Evolutionary conservation across 2,329 filamentous ascomycete genomes (phyloP).

Genomic region (Mariannaea elegans): DNA sequence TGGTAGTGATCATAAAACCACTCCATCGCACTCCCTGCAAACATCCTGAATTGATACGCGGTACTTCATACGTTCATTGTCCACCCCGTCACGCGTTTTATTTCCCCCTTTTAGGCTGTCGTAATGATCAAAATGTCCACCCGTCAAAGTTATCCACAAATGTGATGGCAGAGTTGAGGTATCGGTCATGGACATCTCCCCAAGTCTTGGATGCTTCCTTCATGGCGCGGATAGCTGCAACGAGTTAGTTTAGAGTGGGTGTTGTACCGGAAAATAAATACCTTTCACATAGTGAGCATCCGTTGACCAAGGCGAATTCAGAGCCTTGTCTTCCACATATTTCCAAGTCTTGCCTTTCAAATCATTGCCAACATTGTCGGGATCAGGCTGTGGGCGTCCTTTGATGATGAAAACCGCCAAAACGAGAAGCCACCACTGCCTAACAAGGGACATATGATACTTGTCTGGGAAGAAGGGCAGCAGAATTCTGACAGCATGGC

Average conservation of each 20-base stretch:
- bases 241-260: slow-evolving; percentile 6
- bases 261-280: slow-evolving; percentile 40
- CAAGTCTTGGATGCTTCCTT: slow-evolving; percentile 78
- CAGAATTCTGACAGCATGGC: slow-evolving; percentile 87
- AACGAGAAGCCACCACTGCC: slow-evolving; percentile 90
- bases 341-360: slow-evolving; percentile 77
- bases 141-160: slow-evolving; percentile 79
- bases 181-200: slow-evolving; percentile 73
- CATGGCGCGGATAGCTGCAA: slow-evolving; percentile 74
- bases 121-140: slow-evolving; percentile 60
- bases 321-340: slow-evolving; percentile 75
- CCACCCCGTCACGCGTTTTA: not conserved
- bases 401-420: slow-evolving; percentile 81
- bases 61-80: not conserved
- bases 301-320: slow-evolving; percentile 71
- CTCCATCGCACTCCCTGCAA: no score
- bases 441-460: slow-evolving; percentile 77
- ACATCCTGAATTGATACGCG: no score
- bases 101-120: not conserved
- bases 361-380: slow-evolving; percentile 68
- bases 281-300: slow-evolving; percentile 91
- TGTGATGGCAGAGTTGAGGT: slow-evolving; percentile 73
- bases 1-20: no score
- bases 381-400: slow-evolving; percentile 75
- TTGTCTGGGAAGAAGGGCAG: slow-evolving; percentile 78